Percentiles rank a stretch among this genome's conserved stretches.
Evolutionary conservation across 257 asterid genomes (phyloP).

Genomic region (Fraxinus quadrangulata): DNA sequence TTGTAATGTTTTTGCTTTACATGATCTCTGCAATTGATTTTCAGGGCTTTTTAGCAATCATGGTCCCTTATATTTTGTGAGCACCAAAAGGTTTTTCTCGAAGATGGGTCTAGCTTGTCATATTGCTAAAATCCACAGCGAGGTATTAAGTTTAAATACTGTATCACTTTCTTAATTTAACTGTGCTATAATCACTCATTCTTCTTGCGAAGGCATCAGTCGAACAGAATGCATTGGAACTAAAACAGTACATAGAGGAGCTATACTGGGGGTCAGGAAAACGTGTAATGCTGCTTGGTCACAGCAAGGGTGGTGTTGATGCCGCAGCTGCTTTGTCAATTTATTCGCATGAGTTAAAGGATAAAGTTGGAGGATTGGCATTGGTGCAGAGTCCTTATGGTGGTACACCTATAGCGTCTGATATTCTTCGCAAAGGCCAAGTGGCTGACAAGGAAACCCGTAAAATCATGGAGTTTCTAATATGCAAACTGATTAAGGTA

Average conservation of each 20-base stretch:
- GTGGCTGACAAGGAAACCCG: conserved; percentile 84
- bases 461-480: conserved; percentile 73
- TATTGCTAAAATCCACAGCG: conserved; percentile 90
- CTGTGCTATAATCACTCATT: neutral
- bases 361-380: conserved; percentile 90
- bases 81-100: conserved; percentile 79
- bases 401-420: conserved; percentile 88
- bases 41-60: conserved; percentile 92
- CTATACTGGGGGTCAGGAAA: conserved; percentile 95
- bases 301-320: conserved; percentile 97
- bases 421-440: conserved; percentile 94
- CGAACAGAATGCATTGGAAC: conserved; percentile 89
- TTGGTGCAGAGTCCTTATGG: conserved; percentile 93
- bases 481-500: conserved; percentile 92
- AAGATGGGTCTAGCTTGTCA: conserved; percentile 95
- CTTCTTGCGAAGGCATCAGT: conserved; percentile 70
- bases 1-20: conserved; percentile 22
- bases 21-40: conserved; percentile 22
- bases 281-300: conserved; percentile 88
- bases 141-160: conserved; percentile 44
- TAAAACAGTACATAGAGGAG: conserved; percentile 85
- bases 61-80: conserved; percentile 81
- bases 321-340: conserved; percentile 94
- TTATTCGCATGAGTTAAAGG: conserved; percentile 62
- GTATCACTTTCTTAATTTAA: neutral